Base-by-base conservation (phyloP, 306 rosid species). In the Ochetophila trinervis region DNA sequence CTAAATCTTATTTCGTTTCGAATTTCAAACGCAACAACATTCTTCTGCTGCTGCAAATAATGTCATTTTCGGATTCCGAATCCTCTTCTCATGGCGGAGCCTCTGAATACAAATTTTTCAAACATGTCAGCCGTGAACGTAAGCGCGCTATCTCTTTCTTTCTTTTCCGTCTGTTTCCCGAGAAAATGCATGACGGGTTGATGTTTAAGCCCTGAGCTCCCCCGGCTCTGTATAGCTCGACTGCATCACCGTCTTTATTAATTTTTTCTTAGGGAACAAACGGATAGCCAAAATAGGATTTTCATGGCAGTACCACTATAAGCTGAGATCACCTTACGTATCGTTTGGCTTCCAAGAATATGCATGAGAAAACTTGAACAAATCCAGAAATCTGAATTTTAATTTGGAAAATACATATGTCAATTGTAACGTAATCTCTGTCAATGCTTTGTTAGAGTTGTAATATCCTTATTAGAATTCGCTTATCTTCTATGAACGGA, bases 1-100 rank as follows among this genome's bases (percentile, higher is more conserved):
- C 78, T 59, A 53, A 45, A 19, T 62, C 8, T 63, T 22, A 19
- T 70, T 72, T 11, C 56, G 16, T 50, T 23, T 37, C 47, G 32
- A 34, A 0, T 53, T 68, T 50, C 21, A 23, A 71, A 6, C 63
- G 10, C 50, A 59, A 79, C 73, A 45, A 35, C 32, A 27, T 1
- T 27, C 32, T 27, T 15, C 66, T 62, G 66, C 66, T 52, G 34
- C 75, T 36, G 62, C 62, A 14, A 67, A 63, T 72, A 40, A 91
- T 92, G 98, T 92, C 98, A 22, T 74, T 87, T 35, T 92, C 98
- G 16, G 96, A 92, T 73, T 85, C 93, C 35, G 98, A 89, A 23
- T 47, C 78, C 44, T 80, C 83, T 56, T 76, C 85, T 51, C 57
- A 67, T 34, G 82, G 86, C 63, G 76, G 85, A 74, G 50, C 76